Evolutionary conservation across 495 filamentous ascomycete genomes (phyloP).

Genomic region (Aspergillus olivimuriae): DNA sequence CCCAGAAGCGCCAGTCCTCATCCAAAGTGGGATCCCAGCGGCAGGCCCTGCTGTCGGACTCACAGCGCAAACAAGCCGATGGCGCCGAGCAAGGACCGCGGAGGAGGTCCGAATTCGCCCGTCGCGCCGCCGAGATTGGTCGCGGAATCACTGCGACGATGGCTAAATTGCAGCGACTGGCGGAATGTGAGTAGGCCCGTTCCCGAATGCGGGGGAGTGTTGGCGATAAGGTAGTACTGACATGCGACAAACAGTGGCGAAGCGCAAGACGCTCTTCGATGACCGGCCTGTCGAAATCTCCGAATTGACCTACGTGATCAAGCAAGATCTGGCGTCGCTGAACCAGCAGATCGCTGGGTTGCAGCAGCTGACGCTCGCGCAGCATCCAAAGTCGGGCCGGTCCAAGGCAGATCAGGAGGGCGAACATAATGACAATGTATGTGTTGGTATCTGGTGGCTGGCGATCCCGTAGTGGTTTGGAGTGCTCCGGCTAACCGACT

Average conservation of each 20-base stretch:
- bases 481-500: constrained; percentile 13
- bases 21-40: constrained; percentile 70
- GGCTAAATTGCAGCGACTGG: constrained; percentile 86
- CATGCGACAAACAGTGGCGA: constrained; percentile 58
- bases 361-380: constrained; percentile 62
- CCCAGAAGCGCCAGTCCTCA: constrained; percentile 64
- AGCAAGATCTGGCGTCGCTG: constrained; percentile 87
- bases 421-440: constrained; percentile 91
- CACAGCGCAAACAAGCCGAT: constrained; percentile 66
- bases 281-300: constrained; percentile 95
- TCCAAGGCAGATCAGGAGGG: constrained; percentile 70
- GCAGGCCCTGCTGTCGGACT: constrained; percentile 70
- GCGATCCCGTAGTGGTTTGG: background rate
- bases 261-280: constrained; percentile 94
- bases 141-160: constrained; percentile 86
- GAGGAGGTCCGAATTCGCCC: constrained; percentile 75
- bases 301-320: constrained; percentile 92
- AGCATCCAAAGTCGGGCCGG: constrained; percentile 59
- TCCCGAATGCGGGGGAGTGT: no score
- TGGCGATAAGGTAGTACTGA: no score
- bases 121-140: constrained; percentile 82
- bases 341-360: constrained; percentile 80
- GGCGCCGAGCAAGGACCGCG: constrained; percentile 45
- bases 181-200: constrained; percentile 57
- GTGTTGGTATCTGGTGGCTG: constrained; percentile 7